These are phyloP conservation scores for Carex myosuroides DNA, from an alignment of 176 grass and related monocot genomes.

Conservation along the genomic window DNA sequence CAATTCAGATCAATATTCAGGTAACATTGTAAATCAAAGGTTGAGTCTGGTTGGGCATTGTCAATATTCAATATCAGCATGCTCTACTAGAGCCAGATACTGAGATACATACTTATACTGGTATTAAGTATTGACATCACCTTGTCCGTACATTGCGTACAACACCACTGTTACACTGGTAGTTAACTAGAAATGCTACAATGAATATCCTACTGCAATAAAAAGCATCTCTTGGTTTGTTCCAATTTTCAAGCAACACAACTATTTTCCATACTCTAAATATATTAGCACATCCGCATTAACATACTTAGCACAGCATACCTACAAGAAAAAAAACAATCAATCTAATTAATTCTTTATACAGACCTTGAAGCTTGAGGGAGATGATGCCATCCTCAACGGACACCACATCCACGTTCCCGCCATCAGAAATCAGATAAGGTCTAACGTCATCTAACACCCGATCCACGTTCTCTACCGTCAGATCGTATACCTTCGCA, in stretches of 20 bases:
- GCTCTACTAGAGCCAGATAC: not conserved
- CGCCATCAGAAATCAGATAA: constrained; percentile 85
- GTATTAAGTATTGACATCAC: not conserved
- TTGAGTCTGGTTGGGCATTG: not conserved
- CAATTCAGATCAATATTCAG: not conserved
- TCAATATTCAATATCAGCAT: not conserved
- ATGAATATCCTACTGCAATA: not conserved
- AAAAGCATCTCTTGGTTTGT: not conserved
- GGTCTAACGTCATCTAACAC: constrained; percentile 80
- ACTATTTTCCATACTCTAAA: not conserved
- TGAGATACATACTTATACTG: not conserved
- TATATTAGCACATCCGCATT: not conserved
- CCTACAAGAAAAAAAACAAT: not conserved
- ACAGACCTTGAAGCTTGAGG: constrained; percentile 76
- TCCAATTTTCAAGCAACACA: not conserved
- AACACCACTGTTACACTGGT: not conserved
- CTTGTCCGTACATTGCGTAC: not conserved
- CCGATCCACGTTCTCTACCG: constrained; percentile 62
- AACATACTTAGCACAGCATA: not conserved
- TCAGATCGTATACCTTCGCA: constrained; percentile 64
- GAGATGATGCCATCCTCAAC: constrained; percentile 84
- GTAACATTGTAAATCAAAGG: not conserved
- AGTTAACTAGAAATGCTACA: not conserved
- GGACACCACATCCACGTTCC: constrained; percentile 68
- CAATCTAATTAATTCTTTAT: not conserved